Evolutionary conservation across 177 flowering plant species (phyloP).

Genomic region (Vitis hybrid): DNA sequence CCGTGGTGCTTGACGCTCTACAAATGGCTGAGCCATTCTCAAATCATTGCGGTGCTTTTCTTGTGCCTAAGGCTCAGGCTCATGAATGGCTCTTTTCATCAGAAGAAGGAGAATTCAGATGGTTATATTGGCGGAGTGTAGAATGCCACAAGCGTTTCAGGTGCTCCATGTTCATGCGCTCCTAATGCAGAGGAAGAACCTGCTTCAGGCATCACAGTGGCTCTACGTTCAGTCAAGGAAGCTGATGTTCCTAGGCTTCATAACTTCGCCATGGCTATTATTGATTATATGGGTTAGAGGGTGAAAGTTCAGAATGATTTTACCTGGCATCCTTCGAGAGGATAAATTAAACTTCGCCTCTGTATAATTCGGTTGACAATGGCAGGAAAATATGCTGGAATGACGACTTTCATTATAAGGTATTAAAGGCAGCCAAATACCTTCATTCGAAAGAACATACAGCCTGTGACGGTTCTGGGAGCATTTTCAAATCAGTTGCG

Average conservation of each 20-base stretch:
- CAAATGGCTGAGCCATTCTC: constrained; percentile 43
- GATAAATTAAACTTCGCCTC: constrained; percentile 94
- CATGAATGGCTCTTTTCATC: constrained; percentile 95
- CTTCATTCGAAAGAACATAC: no score
- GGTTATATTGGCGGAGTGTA: no score
- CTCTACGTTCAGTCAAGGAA: constrained; percentile 61
- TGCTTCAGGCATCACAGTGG: no score
- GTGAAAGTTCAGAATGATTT: constrained; percentile 97
- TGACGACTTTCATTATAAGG: constrained; percentile 95
- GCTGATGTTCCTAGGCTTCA: constrained; percentile 94
- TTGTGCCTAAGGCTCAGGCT: constrained; percentile 87
- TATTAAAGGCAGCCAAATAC: constrained; percentile 7
- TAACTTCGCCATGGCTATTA: constrained; percentile 96
- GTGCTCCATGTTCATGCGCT: no score
- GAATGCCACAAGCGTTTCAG: no score
- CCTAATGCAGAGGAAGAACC: no score
- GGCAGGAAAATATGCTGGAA: constrained; percentile 99
- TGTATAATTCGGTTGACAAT: constrained; percentile 98
- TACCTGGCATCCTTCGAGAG: constrained; percentile 99
- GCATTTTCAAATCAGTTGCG: no score
- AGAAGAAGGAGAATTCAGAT: constrained; percentile 79
- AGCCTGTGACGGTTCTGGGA: no score
- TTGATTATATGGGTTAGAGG: constrained; percentile 96
- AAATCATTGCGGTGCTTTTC: constrained; percentile 74
- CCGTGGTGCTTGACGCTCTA: constrained; percentile 82